These are phyloP conservation scores for Silene coronaria DNA, from an alignment of 179 eudicot genomes.

Conservation along the genomic window DNA sequence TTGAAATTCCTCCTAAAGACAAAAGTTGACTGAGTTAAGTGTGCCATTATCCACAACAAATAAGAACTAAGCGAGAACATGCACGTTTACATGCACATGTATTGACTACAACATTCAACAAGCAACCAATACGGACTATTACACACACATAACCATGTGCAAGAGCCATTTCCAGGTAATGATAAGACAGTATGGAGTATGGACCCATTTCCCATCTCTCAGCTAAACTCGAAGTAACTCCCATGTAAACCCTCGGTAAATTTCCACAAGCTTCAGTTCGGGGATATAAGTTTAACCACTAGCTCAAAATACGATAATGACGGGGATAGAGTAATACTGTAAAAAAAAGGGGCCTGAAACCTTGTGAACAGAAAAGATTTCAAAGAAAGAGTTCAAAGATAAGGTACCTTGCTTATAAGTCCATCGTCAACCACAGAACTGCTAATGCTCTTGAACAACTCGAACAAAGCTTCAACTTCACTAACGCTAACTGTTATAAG, in stretches of 20 bases:
- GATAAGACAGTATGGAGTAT: not conserved
- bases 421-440: constrained; percentile 90
- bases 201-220: constrained; percentile 4
- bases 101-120: not conserved
- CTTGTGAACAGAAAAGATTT: not conserved
- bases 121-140: not conserved
- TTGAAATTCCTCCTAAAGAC: constrained; percentile 83
- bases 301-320: not conserved
- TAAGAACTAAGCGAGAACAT: not conserved
- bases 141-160: constrained; percentile 1
- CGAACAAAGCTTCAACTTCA: constrained; percentile 95
- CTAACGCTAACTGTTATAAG: constrained; percentile 89
- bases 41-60: not conserved
- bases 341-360: not conserved
- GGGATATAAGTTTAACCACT: not conserved
- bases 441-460: constrained; percentile 85
- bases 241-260: not conserved
- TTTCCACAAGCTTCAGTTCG: not conserved
- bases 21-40: constrained; percentile 5
- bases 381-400: no score
- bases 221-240: not conserved
- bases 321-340: not conserved
- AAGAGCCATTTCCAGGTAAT: not conserved
- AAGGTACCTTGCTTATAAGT: constrained; percentile 79
- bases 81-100: not conserved